phyloP scores from a whole-genome alignment of 1,139 yeast genomes.

The Taphrina communis region DNA sequence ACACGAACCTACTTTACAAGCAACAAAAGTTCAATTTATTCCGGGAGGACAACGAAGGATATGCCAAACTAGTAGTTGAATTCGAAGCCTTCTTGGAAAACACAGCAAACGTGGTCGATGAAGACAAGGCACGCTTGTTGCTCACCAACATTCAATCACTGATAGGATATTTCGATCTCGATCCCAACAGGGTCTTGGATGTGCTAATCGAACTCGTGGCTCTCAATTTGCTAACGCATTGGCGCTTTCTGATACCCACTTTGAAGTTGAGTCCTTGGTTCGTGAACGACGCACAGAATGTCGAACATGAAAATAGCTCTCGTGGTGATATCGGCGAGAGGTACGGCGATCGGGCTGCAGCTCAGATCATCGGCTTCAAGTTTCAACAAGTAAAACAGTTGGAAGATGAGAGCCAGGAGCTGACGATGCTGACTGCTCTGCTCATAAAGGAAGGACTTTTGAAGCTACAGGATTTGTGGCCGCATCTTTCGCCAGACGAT shows the following conservation, averaged over 20 bases:
- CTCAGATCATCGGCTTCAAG: slow-evolving; percentile 66
- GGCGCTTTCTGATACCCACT: slow-evolving; percentile 22
- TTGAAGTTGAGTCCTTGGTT: slow-evolving; percentile 34
- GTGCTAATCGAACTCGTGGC: slow-evolving; percentile 60
- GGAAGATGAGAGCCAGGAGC: slow-evolving; percentile 55
- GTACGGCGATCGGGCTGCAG: slow-evolving; percentile 68
- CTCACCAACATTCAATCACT: slow-evolving; percentile 62
- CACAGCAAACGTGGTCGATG: background rate
- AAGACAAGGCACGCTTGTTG: slow-evolving; percentile 58
- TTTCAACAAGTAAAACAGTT: slow-evolving; percentile 51
- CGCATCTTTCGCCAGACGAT: slow-evolving; percentile 60
- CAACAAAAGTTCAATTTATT: slow-evolving; percentile 74
- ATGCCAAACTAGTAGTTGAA: slow-evolving; percentile 66
- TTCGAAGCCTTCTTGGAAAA: slow-evolving; percentile 50
- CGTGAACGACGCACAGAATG: slow-evolving; percentile 8
- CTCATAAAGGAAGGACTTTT: slow-evolving; percentile 73
- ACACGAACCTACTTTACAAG: slow-evolving; percentile 60
- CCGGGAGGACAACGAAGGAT: slow-evolving; percentile 85
- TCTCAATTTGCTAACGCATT: slow-evolving; percentile 8
- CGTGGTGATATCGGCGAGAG: slow-evolving; percentile 22
- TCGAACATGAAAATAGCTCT: background rate
- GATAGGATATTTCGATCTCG: slow-evolving; percentile 79
- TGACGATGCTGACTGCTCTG: slow-evolving; percentile 58
- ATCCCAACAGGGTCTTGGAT: slow-evolving; percentile 74
- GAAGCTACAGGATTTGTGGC: slow-evolving; percentile 67